A percentile compares a stretch with the other conserved stretches of the same genome.
phyloP scores from a whole-genome alignment of 2,329 filamentous ascomycete species.

The Monosporascus sp. region DNA sequence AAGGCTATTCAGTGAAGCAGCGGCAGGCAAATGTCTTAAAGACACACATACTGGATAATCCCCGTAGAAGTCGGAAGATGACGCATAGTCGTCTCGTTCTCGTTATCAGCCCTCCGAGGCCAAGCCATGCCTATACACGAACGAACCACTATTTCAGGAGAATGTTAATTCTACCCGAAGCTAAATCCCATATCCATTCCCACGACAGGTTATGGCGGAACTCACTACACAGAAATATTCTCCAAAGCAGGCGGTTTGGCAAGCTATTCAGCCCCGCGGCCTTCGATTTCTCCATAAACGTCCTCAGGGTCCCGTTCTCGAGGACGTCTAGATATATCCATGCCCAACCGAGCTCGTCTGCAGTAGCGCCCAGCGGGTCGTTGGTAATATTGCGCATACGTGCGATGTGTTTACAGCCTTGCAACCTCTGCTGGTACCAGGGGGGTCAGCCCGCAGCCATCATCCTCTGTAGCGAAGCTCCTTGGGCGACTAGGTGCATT shows the following conservation, averaged over 20 bases:
- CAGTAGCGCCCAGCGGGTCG: constrained; percentile 2
- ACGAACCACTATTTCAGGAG: constrained; percentile 1
- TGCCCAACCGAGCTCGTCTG: constrained; percentile 1
- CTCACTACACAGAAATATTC: constrained; percentile 7
- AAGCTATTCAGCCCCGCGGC: neutral
- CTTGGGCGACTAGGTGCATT: too few relatives aligned
- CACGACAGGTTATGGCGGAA: neutral
- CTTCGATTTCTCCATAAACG: constrained; percentile 3
- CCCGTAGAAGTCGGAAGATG: neutral
- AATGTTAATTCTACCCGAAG: neutral
- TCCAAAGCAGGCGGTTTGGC: constrained; percentile 8
- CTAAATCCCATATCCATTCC: too few relatives aligned
- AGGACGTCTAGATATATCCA: constrained; percentile 7
- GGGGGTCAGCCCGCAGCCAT: neutral
- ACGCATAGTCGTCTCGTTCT: constrained; percentile 3
- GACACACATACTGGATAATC: constrained; percentile 4
- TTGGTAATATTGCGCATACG: neutral
- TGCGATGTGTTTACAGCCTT: constrained; percentile 5
- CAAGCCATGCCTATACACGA: constrained; percentile 7
- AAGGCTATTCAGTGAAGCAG: too few relatives aligned
- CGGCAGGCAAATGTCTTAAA: neutral
- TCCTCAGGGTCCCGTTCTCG: constrained; percentile 6
- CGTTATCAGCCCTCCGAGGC: neutral
- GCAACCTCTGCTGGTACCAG: neutral
- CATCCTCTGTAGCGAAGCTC: too few relatives aligned